Evolutionary conservation across 1,139 yeast species (phyloP), one percentile per base, ranked within the genome.

Genomic region (Lodderomyces oxycetoniae): DNA sequence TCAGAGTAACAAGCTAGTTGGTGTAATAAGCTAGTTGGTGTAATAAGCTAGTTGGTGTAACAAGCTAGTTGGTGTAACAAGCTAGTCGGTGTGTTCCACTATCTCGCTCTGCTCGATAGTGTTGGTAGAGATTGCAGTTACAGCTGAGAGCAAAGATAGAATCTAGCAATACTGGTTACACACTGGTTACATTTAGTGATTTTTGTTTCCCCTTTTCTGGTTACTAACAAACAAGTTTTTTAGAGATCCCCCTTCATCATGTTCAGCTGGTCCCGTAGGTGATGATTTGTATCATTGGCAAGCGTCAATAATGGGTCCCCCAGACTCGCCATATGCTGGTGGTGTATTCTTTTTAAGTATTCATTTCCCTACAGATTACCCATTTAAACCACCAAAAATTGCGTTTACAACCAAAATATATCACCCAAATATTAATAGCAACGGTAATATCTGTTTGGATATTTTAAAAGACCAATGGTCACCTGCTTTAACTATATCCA

Each of bases 231-330:
- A 19, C 22, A 19, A 63, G 62, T 66, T 38, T 26, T 27, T 26
- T 37, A 86, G 95, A 75, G 99, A 91, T 61, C 99, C 98, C 46
- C 98, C 98, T 55, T 86, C 97, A 41, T 88, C 96, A 33, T 93
- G 98, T 67, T 88, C 97, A 27, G 98, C 98, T 8, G 99, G 98
- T 34, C 99, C 99, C 52, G 94, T 87, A 34, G 96, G 96, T 37
- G 97, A 91, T 54, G 95, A 87, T 58, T 72, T 87, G 58, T 87
- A 81, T 68, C 95, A 86, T 72, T 87, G 96, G 96, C 95, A 87
- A 65, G 96, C 96, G 32, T 86, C 95, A 39, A 87, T 87, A 60
- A 84, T 87, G 91, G 96, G 96, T 31, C 96, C 96, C 32, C 74
- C 91, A 47, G 96, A 87, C 63, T 82, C 93, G 35, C 95, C 96